These are phyloP conservation scores for Diaporthe sp. DNA, from an alignment of 2,329 filamentous ascomycete species.

Conservation along the genomic window DNA sequence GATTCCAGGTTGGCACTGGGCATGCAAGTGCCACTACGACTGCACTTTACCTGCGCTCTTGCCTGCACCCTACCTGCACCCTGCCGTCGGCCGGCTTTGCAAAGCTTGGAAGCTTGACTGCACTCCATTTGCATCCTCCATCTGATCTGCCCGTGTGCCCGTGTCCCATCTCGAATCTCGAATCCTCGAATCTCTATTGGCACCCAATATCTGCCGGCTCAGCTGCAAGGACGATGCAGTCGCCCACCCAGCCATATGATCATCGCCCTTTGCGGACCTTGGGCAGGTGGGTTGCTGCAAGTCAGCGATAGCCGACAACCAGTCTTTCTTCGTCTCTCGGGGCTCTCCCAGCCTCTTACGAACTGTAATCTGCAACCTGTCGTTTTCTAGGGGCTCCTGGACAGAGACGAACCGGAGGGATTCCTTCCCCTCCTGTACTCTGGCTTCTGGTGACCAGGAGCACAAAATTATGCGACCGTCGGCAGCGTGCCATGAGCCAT, in stretches of 20 bases:
- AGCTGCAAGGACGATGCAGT: slow-evolving; percentile 12
- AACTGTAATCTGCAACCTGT: not conserved
- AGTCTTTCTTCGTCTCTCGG: not conserved
- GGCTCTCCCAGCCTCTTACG: not conserved
- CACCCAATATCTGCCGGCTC: not conserved
- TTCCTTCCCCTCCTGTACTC: not conserved
- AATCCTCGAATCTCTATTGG: not conserved
- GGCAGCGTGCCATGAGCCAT: not conserved
- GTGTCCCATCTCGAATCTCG: not conserved
- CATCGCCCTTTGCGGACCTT: not conserved
- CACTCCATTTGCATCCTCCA: not conserved
- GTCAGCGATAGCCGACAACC: slow-evolving; percentile 16
- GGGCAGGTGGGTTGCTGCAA: not conserved
- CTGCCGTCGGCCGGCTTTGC: slow-evolving; percentile 20
- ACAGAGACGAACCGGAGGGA: not conserved
- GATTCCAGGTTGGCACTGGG: slow-evolving; percentile 6
- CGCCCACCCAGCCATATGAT: not conserved
- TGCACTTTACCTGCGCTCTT: not conserved
- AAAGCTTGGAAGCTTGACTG: not conserved
- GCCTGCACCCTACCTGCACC: not conserved
- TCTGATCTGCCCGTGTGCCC: slow-evolving; percentile 15
- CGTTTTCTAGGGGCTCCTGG: not conserved
- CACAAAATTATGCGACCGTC: not conserved
- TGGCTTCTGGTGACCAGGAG: not conserved
- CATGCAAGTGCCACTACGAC: slow-evolving; percentile 1